A percentile compares a stretch with the other conserved stretches of the same genome.
These are phyloP conservation scores for Mediolabrus comicus DNA, from an alignment of 108 stramenopile genomes.

Conservation along the genomic window DNA sequence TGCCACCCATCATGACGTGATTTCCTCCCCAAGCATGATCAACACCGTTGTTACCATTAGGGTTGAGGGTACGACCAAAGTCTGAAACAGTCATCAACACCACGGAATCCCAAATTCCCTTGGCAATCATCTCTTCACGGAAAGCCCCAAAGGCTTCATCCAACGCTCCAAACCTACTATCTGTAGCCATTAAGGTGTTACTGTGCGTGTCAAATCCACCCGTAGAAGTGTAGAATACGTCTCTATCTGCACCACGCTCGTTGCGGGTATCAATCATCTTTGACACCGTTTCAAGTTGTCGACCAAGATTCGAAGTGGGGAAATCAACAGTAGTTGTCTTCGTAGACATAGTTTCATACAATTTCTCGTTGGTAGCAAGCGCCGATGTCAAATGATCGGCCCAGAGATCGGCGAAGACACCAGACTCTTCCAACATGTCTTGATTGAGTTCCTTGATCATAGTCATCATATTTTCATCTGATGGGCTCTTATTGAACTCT, in stretches of 20 bases:
- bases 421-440: conserved; percentile 29
- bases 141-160: conserved; percentile 52
- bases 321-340: background rate
- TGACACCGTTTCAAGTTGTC: conserved; percentile 20
- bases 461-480: conserved; percentile 36
- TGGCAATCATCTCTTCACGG: conserved; percentile 46
- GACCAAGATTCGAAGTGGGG: background rate
- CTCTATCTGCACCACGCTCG: conserved; percentile 34
- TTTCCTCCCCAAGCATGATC: conserved; percentile 78
- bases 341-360: conserved; percentile 18
- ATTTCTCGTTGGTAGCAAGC: conserved; percentile 9
- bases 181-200: conserved; percentile 11
- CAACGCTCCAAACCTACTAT: conserved; percentile 32
- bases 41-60: conserved; percentile 63
- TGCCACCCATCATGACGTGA: conserved; percentile 57
- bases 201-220: conserved; percentile 59
- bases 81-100: conserved; percentile 57
- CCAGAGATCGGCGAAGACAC: conserved; percentile 54
- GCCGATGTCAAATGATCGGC: conserved; percentile 20
- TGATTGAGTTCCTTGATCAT: conserved; percentile 46
- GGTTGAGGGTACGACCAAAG: conserved; percentile 69
- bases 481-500: conserved; percentile 28
- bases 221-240: conserved; percentile 48
- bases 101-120: conserved; percentile 54
- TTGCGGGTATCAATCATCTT: conserved; percentile 36